Conservation (phyloP, 1,284 basidiomycete genomes). For the Trichosporon ovoides region DNA sequence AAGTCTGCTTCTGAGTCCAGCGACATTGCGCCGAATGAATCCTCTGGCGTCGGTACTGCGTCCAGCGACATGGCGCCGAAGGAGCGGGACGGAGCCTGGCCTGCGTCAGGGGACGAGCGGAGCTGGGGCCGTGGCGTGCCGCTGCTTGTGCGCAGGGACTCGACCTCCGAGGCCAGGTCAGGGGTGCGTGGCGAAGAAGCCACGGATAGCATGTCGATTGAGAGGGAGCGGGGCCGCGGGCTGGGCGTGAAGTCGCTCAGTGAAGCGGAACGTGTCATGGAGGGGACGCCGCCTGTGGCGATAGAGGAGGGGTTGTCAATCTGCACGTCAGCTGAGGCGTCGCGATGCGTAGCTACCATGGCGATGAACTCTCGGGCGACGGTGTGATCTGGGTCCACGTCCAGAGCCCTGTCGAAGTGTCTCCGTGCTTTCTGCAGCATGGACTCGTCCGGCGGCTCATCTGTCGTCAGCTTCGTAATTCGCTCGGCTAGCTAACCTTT, state of each 20-base stretch:
- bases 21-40: background rate
- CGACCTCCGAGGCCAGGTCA: background rate
- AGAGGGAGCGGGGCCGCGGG: background rate
- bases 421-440: slow-evolving; percentile 29
- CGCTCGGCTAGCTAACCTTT: background rate
- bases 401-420: slow-evolving; percentile 35
- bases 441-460: slow-evolving; percentile 3
- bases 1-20: background rate
- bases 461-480: background rate
- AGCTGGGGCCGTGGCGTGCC: no score
- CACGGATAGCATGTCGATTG: background rate
- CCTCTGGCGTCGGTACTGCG: background rate
- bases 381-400: slow-evolving; percentile 25
- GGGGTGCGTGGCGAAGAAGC: background rate
- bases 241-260: no score
- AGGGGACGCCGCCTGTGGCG: no score
- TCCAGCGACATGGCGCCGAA: background rate
- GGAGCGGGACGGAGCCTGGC: no score
- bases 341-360: slow-evolving; percentile 21
- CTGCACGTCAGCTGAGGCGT: background rate
- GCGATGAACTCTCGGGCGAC: slow-evolving; percentile 33
- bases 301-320: background rate
- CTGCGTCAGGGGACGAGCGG: no score
- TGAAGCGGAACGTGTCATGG: background rate
- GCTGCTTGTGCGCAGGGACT: background rate